phyloP scores from a whole-genome alignment of 768 basidiomycete genomes.

The Scleroderma citrinum region DNA sequence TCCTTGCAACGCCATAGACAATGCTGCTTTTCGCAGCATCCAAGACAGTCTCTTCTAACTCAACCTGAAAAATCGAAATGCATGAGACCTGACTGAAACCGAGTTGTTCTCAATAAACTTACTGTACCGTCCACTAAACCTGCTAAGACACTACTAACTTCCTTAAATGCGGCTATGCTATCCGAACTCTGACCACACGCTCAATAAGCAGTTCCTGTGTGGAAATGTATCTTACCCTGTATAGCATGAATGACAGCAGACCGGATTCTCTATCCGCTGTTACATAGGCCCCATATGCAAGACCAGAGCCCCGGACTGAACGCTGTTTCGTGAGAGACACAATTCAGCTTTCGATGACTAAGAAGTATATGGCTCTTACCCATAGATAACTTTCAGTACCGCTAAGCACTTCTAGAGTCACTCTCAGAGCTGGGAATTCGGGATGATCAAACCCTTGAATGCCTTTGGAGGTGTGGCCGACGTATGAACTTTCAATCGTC shows the following conservation, averaged over 20 bases:
- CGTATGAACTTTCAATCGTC: conserved; percentile 92
- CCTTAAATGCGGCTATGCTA: conserved; percentile 71
- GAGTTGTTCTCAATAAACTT: conserved; percentile 15
- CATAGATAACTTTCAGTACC: conserved; percentile 94
- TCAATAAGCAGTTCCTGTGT: conserved; percentile 1
- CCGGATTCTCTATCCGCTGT: conserved; percentile 75
- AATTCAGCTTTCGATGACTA: background rate
- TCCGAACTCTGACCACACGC: conserved; percentile 60
- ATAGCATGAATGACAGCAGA: conserved; percentile 67
- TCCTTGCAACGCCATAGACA: conserved; percentile 75
- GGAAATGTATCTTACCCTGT: conserved; percentile 49
- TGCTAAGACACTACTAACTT: conserved; percentile 70
- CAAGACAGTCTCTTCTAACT: conserved; percentile 70
- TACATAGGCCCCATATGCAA: conserved; percentile 89
- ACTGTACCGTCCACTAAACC: conserved; percentile 83
- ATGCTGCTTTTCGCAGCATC: conserved; percentile 92
- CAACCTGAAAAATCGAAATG: conserved; percentile 49
- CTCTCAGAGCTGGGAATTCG: conserved; percentile 77
- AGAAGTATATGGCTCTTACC: conserved; percentile 40
- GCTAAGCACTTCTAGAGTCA: conserved; percentile 85
- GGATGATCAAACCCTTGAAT: conserved; percentile 76
- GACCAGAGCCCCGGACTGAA: conserved; percentile 87
- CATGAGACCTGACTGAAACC: background rate
- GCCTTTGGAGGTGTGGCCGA: conserved; percentile 69
- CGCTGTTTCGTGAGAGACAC: conserved; percentile 41